Conservation (phyloP, 371 early-diverging fungal species). For the Circinella umbellata region DNA sequence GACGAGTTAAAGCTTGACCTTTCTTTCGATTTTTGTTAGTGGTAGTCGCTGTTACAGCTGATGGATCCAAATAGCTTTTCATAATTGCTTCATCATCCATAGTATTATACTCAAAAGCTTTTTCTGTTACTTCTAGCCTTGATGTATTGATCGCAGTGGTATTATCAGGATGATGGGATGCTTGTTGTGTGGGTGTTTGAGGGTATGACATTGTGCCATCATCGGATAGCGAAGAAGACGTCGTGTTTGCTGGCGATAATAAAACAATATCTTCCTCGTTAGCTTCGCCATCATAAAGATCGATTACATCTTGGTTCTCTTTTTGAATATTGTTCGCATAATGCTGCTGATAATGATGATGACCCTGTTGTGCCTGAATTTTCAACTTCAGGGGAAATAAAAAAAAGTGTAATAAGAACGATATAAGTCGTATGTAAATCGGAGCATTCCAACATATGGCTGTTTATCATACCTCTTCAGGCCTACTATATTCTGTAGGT, state of each 20-base stretch:
- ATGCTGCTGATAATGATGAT: slow-evolving; percentile 15
- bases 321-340: not conserved
- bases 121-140: too few species aligned
- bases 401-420: too few species aligned
- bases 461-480: not conserved
- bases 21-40: not conserved
- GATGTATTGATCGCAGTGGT: too few species aligned
- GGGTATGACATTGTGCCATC: not conserved
- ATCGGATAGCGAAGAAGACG: not conserved
- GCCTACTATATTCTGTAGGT: not conserved
- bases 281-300: not conserved
- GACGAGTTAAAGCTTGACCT: not conserved
- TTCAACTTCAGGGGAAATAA: slow-evolving; percentile 11
- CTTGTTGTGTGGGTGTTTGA: not conserved
- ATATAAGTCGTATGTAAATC: not conserved
- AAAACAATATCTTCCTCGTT: slow-evolving; percentile 3
- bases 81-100: slow-evolving; percentile 15
- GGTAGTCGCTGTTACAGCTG: not conserved
- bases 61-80: slow-evolving; percentile 14
- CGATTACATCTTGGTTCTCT: too few species aligned
- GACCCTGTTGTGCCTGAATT: slow-evolving; percentile 10
- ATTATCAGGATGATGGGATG: too few species aligned
- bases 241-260: not conserved
- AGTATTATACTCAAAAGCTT: not conserved
- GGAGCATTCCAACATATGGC: slow-evolving; percentile 10